Evolutionary conservation across 75 land plant species (phyloP), one percentile per base, ranked within the genome.

Genomic region (Pinus tabuliformis): DNA sequence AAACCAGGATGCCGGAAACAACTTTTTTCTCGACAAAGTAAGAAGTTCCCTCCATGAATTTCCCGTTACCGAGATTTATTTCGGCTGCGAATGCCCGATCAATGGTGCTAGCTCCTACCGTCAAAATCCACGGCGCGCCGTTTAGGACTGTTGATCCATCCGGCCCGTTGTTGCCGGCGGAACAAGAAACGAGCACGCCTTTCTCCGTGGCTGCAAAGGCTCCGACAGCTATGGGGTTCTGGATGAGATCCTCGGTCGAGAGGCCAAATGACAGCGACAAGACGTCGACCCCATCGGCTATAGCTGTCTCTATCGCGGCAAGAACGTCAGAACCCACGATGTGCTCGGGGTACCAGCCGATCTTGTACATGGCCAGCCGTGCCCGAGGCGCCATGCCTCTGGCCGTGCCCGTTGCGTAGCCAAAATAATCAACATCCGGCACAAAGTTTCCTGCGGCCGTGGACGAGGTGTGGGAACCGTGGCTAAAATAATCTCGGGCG

Each of bases 291-390:
- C 87, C 87, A 45, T 86, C 84, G 12, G 78, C 56, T 13, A 86
- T 80, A 14, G 87, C 84, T 39, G 62, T 49, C 36, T 82, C 87
- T 33, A 86, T 82, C 1, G 81, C 81, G 6, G 87, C 84, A 14
- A 86, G 81, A 59, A 86, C 79, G 65, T 86, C 87, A 17, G 84
- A 86, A 33, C 76, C 81, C 58, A 83, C 79, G 57, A 81, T 76
- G 4, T n/a, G n/a, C n/a, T n/a, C n/a, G n/a, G n/a, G n/a, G 81
- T 86, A 86, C 26, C 26, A 26, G 26, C 26, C 0, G 26, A 26
- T 0, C 26, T 26, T 26, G 26, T 26, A 26, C 26, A 26, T 26
- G 26, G 26, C 26, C 26, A 26, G 26, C 26, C 26, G 26, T 26
- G 26, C 26, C 26, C 26, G 26, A 26, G 26, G 26, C 26, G 26